Conservation (phyloP, 805 yeast genomes). For the Saccharomycopsis malanga region DNA sequence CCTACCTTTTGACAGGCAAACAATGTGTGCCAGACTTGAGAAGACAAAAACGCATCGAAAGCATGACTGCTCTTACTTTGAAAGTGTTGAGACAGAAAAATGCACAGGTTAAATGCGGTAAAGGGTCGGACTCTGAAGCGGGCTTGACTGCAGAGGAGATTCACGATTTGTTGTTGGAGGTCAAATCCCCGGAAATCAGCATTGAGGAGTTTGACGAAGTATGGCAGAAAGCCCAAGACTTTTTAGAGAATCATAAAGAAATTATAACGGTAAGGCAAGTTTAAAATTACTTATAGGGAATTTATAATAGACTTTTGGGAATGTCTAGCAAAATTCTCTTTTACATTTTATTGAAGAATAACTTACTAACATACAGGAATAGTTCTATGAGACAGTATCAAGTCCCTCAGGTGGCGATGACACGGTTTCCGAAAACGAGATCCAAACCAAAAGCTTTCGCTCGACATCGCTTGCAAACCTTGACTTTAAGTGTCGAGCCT, state of each 20-base stretch:
- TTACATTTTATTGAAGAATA: too few species aligned
- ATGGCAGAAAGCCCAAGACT: conserved; percentile 59
- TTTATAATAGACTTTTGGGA: too few species aligned
- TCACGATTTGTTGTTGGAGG: conserved; percentile 41
- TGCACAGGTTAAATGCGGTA: conserved; percentile 58
- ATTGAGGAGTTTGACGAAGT: conserved; percentile 62
- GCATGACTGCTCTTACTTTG: conserved; percentile 59
- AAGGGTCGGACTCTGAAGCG: conserved; percentile 40
- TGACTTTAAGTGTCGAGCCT: conserved; percentile 49
- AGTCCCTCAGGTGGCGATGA: conserved; percentile 17
- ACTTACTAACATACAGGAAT: too few species aligned
- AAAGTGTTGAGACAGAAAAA: conserved; percentile 60
- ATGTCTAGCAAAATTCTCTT: conserved; percentile 8
- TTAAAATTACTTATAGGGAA: too few species aligned
- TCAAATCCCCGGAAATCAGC: conserved; percentile 35
- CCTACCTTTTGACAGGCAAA: conserved; percentile 48
- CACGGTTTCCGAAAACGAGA: conserved; percentile 22
- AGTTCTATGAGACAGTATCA: conserved; percentile 13
- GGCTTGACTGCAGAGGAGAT: conserved; percentile 46
- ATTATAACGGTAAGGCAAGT: conserved; percentile 70
- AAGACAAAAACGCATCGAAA: conserved; percentile 58
- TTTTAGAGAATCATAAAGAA: conserved; percentile 60
- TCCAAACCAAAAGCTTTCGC: conserved; percentile 48
- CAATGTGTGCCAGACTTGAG: conserved; percentile 68
- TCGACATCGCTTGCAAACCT: conserved; percentile 63